Evolutionary conservation across 2,329 filamentous ascomycete species (phyloP).

Genomic region (Gremmenia infestans): DNA sequence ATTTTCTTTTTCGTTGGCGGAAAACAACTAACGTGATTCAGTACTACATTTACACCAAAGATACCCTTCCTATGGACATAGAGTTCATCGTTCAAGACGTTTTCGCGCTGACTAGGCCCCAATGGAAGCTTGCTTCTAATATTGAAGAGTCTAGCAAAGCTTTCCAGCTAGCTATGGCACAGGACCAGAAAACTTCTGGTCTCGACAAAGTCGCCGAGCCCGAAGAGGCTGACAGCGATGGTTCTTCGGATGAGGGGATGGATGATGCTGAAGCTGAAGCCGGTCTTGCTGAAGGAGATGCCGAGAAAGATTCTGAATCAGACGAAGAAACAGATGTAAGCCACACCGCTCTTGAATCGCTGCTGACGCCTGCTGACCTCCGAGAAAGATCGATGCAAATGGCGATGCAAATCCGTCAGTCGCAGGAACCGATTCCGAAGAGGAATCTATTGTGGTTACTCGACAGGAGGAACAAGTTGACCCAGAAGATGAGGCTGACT

Average conservation of each 20-base stretch:
- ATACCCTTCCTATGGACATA: constrained; percentile 88
- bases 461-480: constrained; percentile 86
- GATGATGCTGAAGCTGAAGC: constrained; percentile 57
- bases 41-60: constrained; percentile 93
- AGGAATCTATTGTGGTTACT: constrained; percentile 88
- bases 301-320: constrained; percentile 47
- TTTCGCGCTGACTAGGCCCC: constrained; percentile 75
- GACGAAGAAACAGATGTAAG: constrained; percentile 54
- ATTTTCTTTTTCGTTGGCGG: constrained; percentile 5
- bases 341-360: neutral
- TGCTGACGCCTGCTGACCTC: constrained; percentile 1
- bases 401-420: constrained; percentile 46
- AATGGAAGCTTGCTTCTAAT: constrained; percentile 83
- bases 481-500: constrained; percentile 91
- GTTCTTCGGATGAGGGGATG: constrained; percentile 73
- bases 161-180: constrained; percentile 82
- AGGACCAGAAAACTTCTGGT: constrained; percentile 80
- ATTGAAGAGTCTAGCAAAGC: constrained; percentile 76
- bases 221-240: constrained; percentile 67
- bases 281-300: constrained; percentile 46
- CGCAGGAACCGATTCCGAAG: constrained; percentile 60
- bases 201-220: constrained; percentile 63
- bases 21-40: constrained; percentile 33
- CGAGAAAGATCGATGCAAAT: constrained; percentile 36
- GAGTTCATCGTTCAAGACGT: constrained; percentile 96